These are phyloP conservation scores for Pulveroboletus ravenelii DNA, from an alignment of 768 basidiomycete species.

Conservation along the genomic window DNA sequence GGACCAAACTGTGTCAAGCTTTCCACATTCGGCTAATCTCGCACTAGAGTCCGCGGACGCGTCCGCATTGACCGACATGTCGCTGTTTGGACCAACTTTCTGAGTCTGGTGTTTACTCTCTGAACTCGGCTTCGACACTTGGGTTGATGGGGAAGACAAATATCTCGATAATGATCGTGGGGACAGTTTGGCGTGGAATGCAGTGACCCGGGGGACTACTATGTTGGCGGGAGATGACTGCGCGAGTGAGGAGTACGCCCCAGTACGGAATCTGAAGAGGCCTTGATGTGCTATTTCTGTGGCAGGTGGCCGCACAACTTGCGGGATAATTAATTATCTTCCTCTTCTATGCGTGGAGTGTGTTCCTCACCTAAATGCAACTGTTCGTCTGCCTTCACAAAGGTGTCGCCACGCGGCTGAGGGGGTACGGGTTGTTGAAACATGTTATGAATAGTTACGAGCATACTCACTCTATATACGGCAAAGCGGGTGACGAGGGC, in stretches of 20 bases:
- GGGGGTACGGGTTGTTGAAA: neutral
- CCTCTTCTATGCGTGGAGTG: neutral
- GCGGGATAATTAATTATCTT: neutral
- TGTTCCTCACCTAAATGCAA: conserved; percentile 5
- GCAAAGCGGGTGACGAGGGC: neutral
- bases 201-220: neutral
- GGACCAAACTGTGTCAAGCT: conserved; percentile 9
- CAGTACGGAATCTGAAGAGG: neutral
- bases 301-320: neutral
- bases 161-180: neutral
- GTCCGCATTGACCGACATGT: neutral
- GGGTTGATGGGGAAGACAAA: neutral
- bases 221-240: neutral
- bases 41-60: neutral
- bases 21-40: neutral
- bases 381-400: neutral
- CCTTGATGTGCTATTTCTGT: neutral
- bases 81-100: neutral
- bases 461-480: neutral
- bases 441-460: neutral
- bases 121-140: neutral
- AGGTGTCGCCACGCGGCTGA: neutral
- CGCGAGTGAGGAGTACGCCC: neutral
- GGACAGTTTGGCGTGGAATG: neutral
- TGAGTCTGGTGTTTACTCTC: neutral